Base-by-base conservation (phyloP, 306 rosid genomes). In the Gillenia trifoliata region DNA sequence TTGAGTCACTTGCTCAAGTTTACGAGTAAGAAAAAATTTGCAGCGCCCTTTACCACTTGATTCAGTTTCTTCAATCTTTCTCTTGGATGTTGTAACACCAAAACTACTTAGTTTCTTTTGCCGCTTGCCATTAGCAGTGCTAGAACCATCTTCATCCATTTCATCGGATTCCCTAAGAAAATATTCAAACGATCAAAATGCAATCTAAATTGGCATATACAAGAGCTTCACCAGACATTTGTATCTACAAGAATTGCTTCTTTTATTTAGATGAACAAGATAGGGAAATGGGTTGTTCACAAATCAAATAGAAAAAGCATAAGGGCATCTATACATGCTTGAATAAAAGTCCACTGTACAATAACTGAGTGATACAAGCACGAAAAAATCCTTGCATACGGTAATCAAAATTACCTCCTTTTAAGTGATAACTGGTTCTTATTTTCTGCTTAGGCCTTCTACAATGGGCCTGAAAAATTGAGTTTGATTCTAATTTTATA, bases 31-130 rank as follows among this genome's bases (percentile, higher is more conserved):
- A 75, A 93, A 93, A 84, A 93, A 93, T 77, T 87, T 87, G 84
- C 86, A 77, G 63, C 92, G 93, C 17, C 98, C 94, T 79, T 88
- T 93, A 72, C 91, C 91, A 82, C 86, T 91, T 78, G 97, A 93
- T 90, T 88, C 94, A 71, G 84, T 84, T 81, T 93, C 98, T 84
- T 91, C 97, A 76, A 86, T 91, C 88, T 84, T 91, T 81, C 70
- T 86, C 83, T 93, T 93, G 80, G 96, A 77, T 79, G 88, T 30
- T 56, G 86, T 84, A 77, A 91, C 84, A 69, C 98, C 97, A 68
- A 88, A 86, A 67, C 82, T 85, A 75, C 93, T 88, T 76, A 93
- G 72, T 77, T 86, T 93, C 79, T 85, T 26, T 77, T 93, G 98
- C 69, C 89, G 82, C 85, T 91, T 91, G 31, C 91, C 90, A 73